These are phyloP conservation scores for Cenococcum geophilum DNA, from an alignment of 495 filamentous ascomycete genomes.

Conservation along the genomic window DNA sequence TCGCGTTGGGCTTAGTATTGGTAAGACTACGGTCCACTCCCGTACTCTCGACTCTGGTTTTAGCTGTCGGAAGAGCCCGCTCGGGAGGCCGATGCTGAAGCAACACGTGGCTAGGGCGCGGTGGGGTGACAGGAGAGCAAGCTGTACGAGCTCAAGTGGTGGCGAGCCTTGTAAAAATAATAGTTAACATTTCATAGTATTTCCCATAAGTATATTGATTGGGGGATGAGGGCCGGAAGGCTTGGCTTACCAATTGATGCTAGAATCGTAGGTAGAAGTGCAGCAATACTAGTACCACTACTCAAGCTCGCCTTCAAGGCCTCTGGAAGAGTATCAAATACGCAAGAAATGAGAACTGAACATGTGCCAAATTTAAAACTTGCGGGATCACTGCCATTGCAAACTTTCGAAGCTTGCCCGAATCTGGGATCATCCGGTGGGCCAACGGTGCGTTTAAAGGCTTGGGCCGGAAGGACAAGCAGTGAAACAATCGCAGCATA, in stretches of 20 bases:
- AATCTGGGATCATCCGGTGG: not conserved
- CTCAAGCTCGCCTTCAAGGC: not conserved
- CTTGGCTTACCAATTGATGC: not conserved
- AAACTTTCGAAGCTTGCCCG: not conserved
- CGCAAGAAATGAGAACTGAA: slow-evolving; percentile 1
- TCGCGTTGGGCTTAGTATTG: not conserved
- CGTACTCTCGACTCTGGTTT: slow-evolving; percentile 5
- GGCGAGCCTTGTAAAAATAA: not conserved
- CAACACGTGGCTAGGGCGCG: slow-evolving; percentile 12
- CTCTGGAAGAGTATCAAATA: not conserved
- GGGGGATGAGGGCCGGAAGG: too few relatives aligned
- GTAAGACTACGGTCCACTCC: slow-evolving; percentile 7
- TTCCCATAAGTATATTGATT: too few relatives aligned
- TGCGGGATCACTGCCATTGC: not conserved
- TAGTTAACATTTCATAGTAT: not conserved
- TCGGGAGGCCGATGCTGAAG: slow-evolving; percentile 11
- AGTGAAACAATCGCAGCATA: not conserved
- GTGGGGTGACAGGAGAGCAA: slow-evolving; percentile 8
- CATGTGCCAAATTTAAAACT: not conserved
- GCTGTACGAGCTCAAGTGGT: slow-evolving; percentile 2
- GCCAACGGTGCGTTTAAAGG: not conserved
- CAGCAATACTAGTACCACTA: not conserved
- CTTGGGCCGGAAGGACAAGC: not conserved
- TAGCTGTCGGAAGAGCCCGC: slow-evolving; percentile 10
- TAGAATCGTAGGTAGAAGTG: not conserved